phyloP scores from a whole-genome alignment of 768 basidiomycete genomes.

The Termitomyces sp. region DNA sequence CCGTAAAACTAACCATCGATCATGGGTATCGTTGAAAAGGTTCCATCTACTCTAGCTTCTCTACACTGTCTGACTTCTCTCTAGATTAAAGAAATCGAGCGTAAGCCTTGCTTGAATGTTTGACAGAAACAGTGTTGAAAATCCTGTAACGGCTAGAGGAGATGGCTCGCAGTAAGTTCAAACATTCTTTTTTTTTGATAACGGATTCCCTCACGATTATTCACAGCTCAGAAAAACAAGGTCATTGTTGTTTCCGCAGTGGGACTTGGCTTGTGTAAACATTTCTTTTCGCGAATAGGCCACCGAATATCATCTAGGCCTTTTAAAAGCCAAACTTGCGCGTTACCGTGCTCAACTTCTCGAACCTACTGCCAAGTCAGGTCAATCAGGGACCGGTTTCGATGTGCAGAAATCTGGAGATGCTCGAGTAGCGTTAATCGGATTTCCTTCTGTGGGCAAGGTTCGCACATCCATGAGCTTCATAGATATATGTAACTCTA shows the following conservation, averaged over 20 bases:
- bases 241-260: constrained; percentile 29
- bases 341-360: constrained; percentile 93
- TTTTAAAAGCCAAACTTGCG: constrained; percentile 91
- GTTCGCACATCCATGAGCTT: constrained; percentile 22
- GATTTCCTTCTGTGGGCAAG: constrained; percentile 95
- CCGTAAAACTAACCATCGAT: too few species aligned
- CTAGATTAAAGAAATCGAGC: constrained; percentile 95
- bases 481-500: not conserved
- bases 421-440: constrained; percentile 87
- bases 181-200: not conserved
- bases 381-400: constrained; percentile 77
- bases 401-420: constrained; percentile 83
- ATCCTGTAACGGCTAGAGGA: constrained; percentile 58
- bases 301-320: constrained; percentile 90
- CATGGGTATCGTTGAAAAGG: constrained; percentile 97
- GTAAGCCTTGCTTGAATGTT: constrained; percentile 37
- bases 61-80: not conserved
- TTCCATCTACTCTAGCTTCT: not conserved
- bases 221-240: constrained; percentile 91
- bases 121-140: not conserved
- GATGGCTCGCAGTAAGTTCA: constrained; percentile 87
- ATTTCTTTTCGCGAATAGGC: constrained; percentile 45
- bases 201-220: not conserved
- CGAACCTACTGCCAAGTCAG: constrained; percentile 83
- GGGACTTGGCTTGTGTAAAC: constrained; percentile 6